Evolutionary conservation across 2,329 filamentous ascomycete species (phyloP), one percentile per base, ranked within the genome.

Genomic region (Alternaria longipes): DNA sequence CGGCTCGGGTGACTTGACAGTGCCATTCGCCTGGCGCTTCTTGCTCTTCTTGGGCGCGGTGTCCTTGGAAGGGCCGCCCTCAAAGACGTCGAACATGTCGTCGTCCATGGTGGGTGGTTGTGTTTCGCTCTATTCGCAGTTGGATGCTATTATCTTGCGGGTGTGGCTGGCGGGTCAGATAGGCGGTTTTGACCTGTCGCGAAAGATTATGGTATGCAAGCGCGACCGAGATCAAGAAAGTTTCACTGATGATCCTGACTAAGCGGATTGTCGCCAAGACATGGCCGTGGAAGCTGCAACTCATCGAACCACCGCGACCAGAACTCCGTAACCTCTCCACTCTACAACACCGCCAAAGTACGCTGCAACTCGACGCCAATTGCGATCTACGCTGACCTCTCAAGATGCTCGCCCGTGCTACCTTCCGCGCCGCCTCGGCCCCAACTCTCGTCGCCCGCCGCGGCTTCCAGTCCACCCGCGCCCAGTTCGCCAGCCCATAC

Each of bases 381-480:
- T 75, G 67, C 51, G 0, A 34, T 34, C 44, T 30, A 53, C 66
- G 69, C 63, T 85, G 79, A 81, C 70, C 34, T 50, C 55, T 55
- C 28, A 77, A 96, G 92, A 97, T 97, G 93, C 85, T 95, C 82
- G 87, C 92, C 73, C 84, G 85, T 79, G 79, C 85, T 72, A 84
- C 84, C 72, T 80, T 87, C 83, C 90, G 91, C 81, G 82, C 86
- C 80, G 81, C 80, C 70, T 78, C 90, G 79, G 88, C 71, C 67
- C 72, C 89, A 78, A 84, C 86, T 69, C 81, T 89, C 79, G 85
- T 93, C 84, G 87, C 90, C 87, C 93, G 93, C 85, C 94, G 95
- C 82, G 93, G 91, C 84, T 97, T 99, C 90, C 91, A 93, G 82
- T 89, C 92, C 78, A 96, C 94, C 80, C 92, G 92, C 78, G 83